Percentiles rank a stretch among this genome's conserved stretches.
These are phyloP conservation scores for Rhodotorula glutinis DNA, from an alignment of 1,284 basidiomycete species.

Conservation along the genomic window DNA sequence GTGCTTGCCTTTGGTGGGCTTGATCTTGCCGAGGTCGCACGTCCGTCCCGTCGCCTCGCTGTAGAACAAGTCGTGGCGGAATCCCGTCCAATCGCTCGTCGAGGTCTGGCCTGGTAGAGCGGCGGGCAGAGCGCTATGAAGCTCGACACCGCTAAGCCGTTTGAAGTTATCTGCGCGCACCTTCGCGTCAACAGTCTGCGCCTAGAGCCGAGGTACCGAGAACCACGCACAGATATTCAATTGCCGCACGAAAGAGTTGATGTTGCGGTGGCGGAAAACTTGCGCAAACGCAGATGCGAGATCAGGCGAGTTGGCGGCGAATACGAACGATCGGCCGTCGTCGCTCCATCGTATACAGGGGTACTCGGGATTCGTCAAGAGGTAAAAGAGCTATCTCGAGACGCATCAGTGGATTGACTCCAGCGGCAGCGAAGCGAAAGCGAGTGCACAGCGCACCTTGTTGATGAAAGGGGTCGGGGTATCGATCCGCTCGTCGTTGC, in stretches of 20 bases:
- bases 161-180: slow-evolving; percentile 27
- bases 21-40: slow-evolving; percentile 27
- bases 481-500: background rate
- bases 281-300: slow-evolving; percentile 13
- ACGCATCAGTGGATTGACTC: background rate
- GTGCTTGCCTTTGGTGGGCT: slow-evolving; percentile 22
- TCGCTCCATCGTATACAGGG: slow-evolving; percentile 27
- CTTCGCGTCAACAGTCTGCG: too few relatives aligned
- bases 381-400: slow-evolving; percentile 13
- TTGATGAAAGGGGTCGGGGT: slow-evolving; percentile 14
- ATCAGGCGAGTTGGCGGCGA: slow-evolving; percentile 13
- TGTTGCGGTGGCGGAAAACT: slow-evolving; percentile 32
- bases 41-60: slow-evolving; percentile 3
- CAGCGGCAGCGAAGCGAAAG: background rate
- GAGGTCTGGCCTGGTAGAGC: background rate
- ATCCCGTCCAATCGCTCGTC: slow-evolving; percentile 26
- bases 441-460: background rate
- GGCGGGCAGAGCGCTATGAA: slow-evolving; percentile 11
- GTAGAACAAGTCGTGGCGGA: slow-evolving; percentile 27
- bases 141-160: slow-evolving; percentile 21
- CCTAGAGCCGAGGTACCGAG: background rate
- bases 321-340: slow-evolving; percentile 29
- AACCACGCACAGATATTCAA: slow-evolving; percentile 39
- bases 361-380: slow-evolving; percentile 16
- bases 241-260: slow-evolving; percentile 34